These are phyloP conservation scores for Hymenoscyphus infarciens DNA, from an alignment of 2,329 filamentous ascomycete species.

Conservation along the genomic window DNA sequence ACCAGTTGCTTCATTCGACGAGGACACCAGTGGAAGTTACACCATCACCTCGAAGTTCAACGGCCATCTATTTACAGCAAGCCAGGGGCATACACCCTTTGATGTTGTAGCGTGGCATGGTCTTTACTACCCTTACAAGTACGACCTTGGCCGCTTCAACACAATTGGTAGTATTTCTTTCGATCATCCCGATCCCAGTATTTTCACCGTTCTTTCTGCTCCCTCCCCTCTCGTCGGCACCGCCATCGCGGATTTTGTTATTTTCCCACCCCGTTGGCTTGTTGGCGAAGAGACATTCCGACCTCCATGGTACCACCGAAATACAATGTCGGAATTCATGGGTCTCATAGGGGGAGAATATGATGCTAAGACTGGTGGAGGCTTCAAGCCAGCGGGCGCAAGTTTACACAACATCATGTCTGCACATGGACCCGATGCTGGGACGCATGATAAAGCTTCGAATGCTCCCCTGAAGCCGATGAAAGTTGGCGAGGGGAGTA, in stretches of 20 bases:
- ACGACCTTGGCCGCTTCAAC: conserved; percentile 75
- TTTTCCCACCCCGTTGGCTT: conserved; percentile 63
- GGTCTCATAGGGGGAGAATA: conserved; percentile 59
- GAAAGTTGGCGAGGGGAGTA: conserved; percentile 56
- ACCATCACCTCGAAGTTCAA: conserved; percentile 63
- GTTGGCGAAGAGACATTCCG: conserved; percentile 58
- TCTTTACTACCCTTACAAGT: conserved; percentile 77
- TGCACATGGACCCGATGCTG: conserved; percentile 56
- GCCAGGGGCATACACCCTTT: conserved; percentile 69
- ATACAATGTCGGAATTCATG: conserved; percentile 65
- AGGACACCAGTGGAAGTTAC: conserved; percentile 46
- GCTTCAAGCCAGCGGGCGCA: conserved; percentile 58
- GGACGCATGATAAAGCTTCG: conserved; percentile 53
- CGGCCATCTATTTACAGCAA: conserved; percentile 61
- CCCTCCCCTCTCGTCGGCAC: conserved; percentile 53
- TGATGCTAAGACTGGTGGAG: conserved; percentile 53
- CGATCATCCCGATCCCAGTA: conserved; percentile 75
- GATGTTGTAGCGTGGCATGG: conserved; percentile 81
- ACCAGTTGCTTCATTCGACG: conserved; percentile 65
- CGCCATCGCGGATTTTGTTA: conserved; percentile 61
- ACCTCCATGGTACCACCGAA: conserved; percentile 62
- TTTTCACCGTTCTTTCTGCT: conserved; percentile 66
- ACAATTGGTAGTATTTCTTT: conserved; percentile 69
- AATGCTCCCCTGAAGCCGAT: conserved; percentile 50
- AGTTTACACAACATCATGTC: conserved; percentile 62